Conservation (phyloP, 768 basidiomycete species). For the Auriscalpium microsporum region DNA sequence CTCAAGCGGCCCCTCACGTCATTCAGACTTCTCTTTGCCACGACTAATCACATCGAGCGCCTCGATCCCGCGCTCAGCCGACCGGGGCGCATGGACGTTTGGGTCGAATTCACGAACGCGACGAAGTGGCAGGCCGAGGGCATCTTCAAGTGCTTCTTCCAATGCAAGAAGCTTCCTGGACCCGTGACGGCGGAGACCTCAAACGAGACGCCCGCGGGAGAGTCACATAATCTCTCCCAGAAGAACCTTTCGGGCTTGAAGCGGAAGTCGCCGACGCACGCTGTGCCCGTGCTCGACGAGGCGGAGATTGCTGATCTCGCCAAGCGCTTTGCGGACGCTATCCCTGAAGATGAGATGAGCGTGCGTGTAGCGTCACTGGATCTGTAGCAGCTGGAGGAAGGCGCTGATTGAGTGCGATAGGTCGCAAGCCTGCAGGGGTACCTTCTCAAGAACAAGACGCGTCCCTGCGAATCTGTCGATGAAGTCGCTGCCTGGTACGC, state of each 20-base stretch:
- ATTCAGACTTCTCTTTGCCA: conserved; percentile 74
- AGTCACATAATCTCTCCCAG: conserved; percentile 40
- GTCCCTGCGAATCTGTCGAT: conserved; percentile 75
- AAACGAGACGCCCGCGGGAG: too few relatives aligned
- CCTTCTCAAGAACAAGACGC: conserved; percentile 81
- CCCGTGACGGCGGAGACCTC: background rate
- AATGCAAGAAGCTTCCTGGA: conserved; percentile 36
- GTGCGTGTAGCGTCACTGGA: conserved; percentile 35
- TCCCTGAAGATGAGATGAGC: conserved; percentile 83
- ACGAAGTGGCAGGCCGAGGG: conserved; percentile 91
- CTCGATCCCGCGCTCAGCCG: conserved; percentile 84
- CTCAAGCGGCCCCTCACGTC: conserved; percentile 3
- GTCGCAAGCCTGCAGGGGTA: conserved; percentile 83
- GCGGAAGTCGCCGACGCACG: conserved; percentile 45
- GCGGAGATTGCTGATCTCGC: conserved; percentile 70
- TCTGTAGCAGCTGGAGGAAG: conserved; percentile 1
- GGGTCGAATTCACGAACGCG: conserved; percentile 86
- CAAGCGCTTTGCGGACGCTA: conserved; percentile 72
- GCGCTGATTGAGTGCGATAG: conserved; percentile 27
- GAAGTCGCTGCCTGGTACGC: conserved; percentile 67
- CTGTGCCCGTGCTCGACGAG: conserved; percentile 64
- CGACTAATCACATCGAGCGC: conserved; percentile 90
- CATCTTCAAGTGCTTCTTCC: conserved; percentile 93
- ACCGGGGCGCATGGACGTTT: conserved; percentile 88
- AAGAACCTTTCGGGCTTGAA: conserved; percentile 66